These are phyloP conservation scores for Brassica cretica DNA, from an alignment of 345 rosid genomes.

Conservation along the genomic window DNA sequence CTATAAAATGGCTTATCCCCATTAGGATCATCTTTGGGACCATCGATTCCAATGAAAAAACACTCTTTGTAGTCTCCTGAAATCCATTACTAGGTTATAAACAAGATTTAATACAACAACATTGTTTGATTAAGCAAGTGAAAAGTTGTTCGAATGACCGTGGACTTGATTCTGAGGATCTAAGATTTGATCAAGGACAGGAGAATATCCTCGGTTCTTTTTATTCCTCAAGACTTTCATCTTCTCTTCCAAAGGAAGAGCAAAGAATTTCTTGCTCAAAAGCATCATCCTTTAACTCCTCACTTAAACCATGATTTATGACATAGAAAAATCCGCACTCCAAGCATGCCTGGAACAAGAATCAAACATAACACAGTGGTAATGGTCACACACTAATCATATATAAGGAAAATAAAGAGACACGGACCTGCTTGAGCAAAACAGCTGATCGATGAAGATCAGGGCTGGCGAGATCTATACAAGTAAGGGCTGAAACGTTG, in stretches of 20 bases:
- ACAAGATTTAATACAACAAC: neutral
- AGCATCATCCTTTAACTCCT: conserved; percentile 62
- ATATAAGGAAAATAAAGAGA: neutral
- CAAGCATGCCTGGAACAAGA: conserved; percentile 61
- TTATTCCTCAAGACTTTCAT: conserved; percentile 67
- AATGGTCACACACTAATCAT: neutral
- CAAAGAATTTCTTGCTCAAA: conserved; percentile 61
- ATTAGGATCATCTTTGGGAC: conserved; percentile 53
- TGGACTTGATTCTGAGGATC: conserved; percentile 48
- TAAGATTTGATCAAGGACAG: conserved; percentile 60
- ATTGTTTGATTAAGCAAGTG: neutral
- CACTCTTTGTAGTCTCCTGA: conserved; percentile 88
- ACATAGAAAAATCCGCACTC: conserved; percentile 87
- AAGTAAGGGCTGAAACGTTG: conserved; percentile 21
- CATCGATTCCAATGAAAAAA: conserved; percentile 69
- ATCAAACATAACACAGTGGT: neutral
- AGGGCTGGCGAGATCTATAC: conserved; percentile 29
- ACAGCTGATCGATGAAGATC: conserved; percentile 25
- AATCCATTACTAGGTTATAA: neutral
- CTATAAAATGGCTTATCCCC: conserved; percentile 69
- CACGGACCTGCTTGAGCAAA: conserved; percentile 22
- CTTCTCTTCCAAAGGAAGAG: conserved; percentile 58
- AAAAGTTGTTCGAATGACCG: neutral
- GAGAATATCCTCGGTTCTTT: conserved; percentile 73
- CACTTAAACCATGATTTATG: conserved; percentile 69